phyloP scores from a whole-genome alignment of 352 stramenopile genomes.

The Phytophthora boehmeriae region DNA sequence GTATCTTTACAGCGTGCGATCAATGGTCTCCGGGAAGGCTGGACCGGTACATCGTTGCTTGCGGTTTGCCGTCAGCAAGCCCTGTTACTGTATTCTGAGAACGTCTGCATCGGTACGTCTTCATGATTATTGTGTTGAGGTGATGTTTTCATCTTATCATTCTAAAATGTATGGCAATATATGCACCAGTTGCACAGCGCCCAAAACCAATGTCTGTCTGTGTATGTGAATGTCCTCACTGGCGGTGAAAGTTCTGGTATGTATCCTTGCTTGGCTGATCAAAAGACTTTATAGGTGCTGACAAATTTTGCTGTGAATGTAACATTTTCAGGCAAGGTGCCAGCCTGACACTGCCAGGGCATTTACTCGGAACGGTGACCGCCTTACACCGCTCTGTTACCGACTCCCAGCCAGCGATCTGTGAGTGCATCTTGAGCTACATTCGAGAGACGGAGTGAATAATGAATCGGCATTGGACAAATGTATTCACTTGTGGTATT shows the following conservation, averaged over 20 bases:
- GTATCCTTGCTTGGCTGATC: constrained; percentile 11
- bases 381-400: too few relatives aligned
- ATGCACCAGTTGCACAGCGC: constrained; percentile 86
- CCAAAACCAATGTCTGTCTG: constrained; percentile 77
- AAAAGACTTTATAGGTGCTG: too few relatives aligned
- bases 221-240: constrained; percentile 87
- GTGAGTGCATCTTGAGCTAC: too few relatives aligned
- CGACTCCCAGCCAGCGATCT: too few relatives aligned
- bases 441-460: constrained; percentile 34
- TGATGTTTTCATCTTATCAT: constrained; percentile 4
- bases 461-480: too few relatives aligned
- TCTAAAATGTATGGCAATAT: constrained; percentile 51
- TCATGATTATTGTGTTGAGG: constrained; percentile 1
- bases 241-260: constrained; percentile 84
- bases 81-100: constrained; percentile 87
- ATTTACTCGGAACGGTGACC: too few relatives aligned
- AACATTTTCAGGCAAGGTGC: too few relatives aligned
- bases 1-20: constrained; percentile 71
- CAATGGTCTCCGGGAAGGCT: constrained; percentile 61
- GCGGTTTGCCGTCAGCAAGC: constrained; percentile 64
- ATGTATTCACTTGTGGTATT: too few relatives aligned
- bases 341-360: too few relatives aligned
- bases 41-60: constrained; percentile 55
- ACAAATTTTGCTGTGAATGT: constrained; percentile 3
- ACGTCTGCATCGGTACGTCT: constrained; percentile 82